phyloP scores from a whole-genome alignment of 495 filamentous ascomycete genomes.

The Coniosporium apollinis region DNA sequence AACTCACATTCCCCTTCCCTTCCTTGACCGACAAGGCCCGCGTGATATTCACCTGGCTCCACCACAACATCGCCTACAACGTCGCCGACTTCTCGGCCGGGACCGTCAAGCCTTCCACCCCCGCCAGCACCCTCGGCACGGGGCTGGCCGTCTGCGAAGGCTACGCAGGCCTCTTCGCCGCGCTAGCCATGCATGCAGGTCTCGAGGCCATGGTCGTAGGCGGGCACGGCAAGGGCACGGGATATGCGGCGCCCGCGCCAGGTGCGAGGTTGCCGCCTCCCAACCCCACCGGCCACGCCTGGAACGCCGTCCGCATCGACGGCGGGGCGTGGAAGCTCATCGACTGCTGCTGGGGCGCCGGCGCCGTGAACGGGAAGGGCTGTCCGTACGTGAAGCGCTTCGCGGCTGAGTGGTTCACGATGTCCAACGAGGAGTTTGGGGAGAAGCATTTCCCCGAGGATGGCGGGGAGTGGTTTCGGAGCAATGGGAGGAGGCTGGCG shows the following conservation, averaged over 20 bases:
- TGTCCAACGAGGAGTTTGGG: constrained; percentile 70
- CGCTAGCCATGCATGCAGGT: constrained; percentile 56
- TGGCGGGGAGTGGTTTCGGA: constrained; percentile 47
- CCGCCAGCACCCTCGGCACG: constrained; percentile 45
- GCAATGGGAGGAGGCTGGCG: constrained; percentile 36
- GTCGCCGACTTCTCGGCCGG: constrained; percentile 55
- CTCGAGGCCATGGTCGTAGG: constrained; percentile 50
- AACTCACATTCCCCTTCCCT: constrained; percentile 62
- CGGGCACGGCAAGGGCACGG: constrained; percentile 81
- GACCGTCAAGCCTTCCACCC: constrained; percentile 46
- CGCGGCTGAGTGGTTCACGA: constrained; percentile 52
- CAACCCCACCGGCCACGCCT: constrained; percentile 54
- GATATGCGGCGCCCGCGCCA: constrained; percentile 37
- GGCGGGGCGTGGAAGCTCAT: constrained; percentile 79
- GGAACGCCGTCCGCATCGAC: constrained; percentile 84
- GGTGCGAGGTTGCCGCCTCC: constrained; percentile 44
- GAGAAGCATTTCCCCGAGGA: constrained; percentile 60
- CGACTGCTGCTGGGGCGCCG: constrained; percentile 88
- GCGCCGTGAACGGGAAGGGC: constrained; percentile 32
- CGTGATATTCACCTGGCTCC: constrained; percentile 84
- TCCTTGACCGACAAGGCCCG: constrained; percentile 80
- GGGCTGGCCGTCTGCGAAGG: constrained; percentile 84
- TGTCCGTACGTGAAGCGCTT: constrained; percentile 51
- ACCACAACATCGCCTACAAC: constrained; percentile 87
- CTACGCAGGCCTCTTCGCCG: constrained; percentile 68